Evolutionary conservation across 257 asterid species (phyloP), one percentile per base, ranked within the genome.

Genomic region (Cinchona pubescens): DNA sequence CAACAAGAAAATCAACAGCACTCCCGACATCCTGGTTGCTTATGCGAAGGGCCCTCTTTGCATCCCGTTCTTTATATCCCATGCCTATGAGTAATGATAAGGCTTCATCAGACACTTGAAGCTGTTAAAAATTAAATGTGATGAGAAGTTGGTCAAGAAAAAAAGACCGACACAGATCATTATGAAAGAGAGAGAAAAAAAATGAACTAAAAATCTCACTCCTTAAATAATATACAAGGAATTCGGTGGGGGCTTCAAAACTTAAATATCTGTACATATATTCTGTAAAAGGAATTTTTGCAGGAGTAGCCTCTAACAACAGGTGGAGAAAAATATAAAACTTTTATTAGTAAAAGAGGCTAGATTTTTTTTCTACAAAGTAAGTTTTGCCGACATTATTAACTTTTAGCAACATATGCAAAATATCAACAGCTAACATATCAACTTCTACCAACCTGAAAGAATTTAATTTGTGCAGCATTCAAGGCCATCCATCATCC

Each of bases 21-120:
- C 85, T 84, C 67, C 88, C 88, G 49, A 89, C 85, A 79, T 90
- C 93, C 85, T 90, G 90, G 80, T 89, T 92, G 84, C 78, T 89
- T 90, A 94, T 87, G 78, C 97, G 91, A 53, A 94, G 92, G n/a
- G 99, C 97, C 82, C 95, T 92, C 85, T 87, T 94, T 75, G 97
- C 89, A 82, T 86, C 86, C 51, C 71, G 84, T 81, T 86, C 96
- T 79, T 84, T 88, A 73, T 88, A 94, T 27, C 97, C 99, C 99
- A 94, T 90, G 83, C 89, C 80, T 90, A 88, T 78, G 72, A 94
- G 78, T 62, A 90, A 69, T 13, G 93, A 87, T 76, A 94, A 82
- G 64, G 90, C 71, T 79, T 94, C 97, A 83, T 94, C 97, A 63
- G 97, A 88, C 74, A 94, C 91, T 85, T 89, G 96, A 81, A 94